Evolutionary conservation across 139 green algal species (phyloP).

Genomic region (Asterochloris sp.): DNA sequence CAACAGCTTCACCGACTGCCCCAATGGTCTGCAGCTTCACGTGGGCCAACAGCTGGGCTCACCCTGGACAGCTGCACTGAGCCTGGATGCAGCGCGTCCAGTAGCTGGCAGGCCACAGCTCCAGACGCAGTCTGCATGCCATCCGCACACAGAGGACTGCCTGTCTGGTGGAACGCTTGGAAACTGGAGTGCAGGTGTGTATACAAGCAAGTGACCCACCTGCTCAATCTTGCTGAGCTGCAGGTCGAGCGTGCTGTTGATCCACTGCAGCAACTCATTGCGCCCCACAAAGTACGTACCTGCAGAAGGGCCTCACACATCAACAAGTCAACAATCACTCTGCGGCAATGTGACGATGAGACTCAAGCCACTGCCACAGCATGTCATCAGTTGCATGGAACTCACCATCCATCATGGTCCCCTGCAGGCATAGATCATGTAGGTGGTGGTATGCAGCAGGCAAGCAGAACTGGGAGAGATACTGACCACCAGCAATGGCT

Average conservation of each 20-base stretch:
- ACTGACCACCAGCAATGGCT: no score
- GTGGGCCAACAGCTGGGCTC: background rate
- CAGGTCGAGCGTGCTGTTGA: constrained; percentile 82
- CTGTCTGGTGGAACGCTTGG: no score
- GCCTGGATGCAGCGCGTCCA: constrained; percentile 86
- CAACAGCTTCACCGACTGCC: background rate
- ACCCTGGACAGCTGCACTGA: constrained; percentile 87
- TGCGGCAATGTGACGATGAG: no score
- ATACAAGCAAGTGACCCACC: constrained; percentile 33
- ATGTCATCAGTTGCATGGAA: no score
- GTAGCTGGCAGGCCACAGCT: constrained; percentile 87
- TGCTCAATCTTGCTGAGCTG: constrained; percentile 89
- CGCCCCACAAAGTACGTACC: constrained; percentile 74
- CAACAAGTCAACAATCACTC: no score
- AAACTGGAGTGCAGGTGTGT: background rate
- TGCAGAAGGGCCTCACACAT: no score
- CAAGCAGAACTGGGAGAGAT: no score
- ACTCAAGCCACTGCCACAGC: no score
- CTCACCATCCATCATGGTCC: no score
- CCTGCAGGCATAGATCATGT: no score
- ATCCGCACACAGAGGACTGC: background rate
- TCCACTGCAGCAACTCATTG: constrained; percentile 83
- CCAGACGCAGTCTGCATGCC: constrained; percentile 63
- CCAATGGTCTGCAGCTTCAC: background rate
- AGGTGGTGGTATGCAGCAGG: no score